phyloP scores from a whole-genome alignment of 805 yeast genomes.

The Kazachstania bromeliacearum region DNA sequence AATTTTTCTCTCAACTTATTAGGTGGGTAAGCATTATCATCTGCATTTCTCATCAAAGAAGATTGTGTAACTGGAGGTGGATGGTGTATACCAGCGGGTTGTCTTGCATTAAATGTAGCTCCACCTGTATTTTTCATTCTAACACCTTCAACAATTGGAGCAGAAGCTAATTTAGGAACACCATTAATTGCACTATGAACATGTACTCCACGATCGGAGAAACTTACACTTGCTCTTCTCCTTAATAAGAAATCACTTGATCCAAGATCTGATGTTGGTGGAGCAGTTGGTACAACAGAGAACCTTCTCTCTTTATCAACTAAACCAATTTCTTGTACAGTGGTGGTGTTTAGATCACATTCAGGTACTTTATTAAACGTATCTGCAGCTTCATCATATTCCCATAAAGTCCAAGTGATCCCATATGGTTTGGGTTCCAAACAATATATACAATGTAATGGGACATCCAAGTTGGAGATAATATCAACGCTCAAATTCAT shows the following conservation, averaged over 20 bases:
- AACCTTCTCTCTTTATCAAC: constrained; percentile 59
- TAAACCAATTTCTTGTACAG: constrained; percentile 63
- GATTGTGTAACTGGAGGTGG: background rate
- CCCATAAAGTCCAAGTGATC: constrained; percentile 84
- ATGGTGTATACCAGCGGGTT: background rate
- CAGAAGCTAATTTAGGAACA: background rate
- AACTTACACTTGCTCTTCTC: constrained; percentile 10
- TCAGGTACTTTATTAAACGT: constrained; percentile 62
- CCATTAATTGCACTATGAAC: background rate
- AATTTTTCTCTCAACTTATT: constrained; percentile 5
- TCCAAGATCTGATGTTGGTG: constrained; percentile 27
- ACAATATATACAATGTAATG: constrained; percentile 82
- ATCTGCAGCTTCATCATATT: constrained; percentile 68
- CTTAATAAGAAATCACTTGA: constrained; percentile 10
- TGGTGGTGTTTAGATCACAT: constrained; percentile 35
- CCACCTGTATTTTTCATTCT: background rate
- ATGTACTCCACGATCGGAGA: constrained; percentile 5
- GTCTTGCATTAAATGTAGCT: background rate
- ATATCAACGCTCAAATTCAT: constrained; percentile 70
- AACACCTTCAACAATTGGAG: background rate
- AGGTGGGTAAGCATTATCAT: background rate
- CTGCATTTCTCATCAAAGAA: background rate
- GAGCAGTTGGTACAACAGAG: constrained; percentile 71
- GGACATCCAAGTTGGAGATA: constrained; percentile 86
- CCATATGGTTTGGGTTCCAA: constrained; percentile 93